phyloP scores from a whole-genome alignment of 805 yeast species.

The Vanderwaltozyma verrucispora region DNA sequence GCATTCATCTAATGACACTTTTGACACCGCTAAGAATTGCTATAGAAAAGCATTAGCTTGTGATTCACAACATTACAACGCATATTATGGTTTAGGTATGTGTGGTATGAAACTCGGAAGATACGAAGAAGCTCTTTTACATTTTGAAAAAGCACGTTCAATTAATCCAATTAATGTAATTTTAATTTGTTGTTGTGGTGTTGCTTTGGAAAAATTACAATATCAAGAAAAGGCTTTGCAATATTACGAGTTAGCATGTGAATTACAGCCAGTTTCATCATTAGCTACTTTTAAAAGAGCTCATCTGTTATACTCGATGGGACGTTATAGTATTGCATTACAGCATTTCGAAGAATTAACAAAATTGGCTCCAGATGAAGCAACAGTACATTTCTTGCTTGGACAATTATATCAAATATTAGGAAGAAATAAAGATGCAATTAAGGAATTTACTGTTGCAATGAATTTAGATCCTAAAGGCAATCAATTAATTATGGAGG shows the following conservation, averaged over 20 bases:
- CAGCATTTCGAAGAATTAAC: constrained; percentile 62
- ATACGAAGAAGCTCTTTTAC: constrained; percentile 70
- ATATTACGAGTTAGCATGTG: constrained; percentile 75
- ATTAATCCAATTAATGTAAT: constrained; percentile 89
- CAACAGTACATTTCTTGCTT: constrained; percentile 79
- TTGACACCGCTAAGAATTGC: constrained; percentile 76
- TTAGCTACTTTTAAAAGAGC: constrained; percentile 85
- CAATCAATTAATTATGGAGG: constrained; percentile 72
- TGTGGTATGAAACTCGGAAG: constrained; percentile 82
- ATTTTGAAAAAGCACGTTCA: constrained; percentile 75
- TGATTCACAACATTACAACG: constrained; percentile 83
- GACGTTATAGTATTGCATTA: constrained; percentile 61
- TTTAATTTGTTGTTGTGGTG: constrained; percentile 85
- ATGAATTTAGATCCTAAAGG: constrained; percentile 90
- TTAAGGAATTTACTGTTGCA: constrained; percentile 80
- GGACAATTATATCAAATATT: constrained; percentile 79
- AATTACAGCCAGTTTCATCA: constrained; percentile 76
- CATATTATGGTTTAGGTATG: constrained; percentile 94
- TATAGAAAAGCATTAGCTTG: constrained; percentile 69
- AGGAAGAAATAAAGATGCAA: constrained; percentile 65
- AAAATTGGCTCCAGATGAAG: constrained; percentile 85
- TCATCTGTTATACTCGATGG: constrained; percentile 62
- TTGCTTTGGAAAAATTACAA: constrained; percentile 73
- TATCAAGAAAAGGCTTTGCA: constrained; percentile 61
- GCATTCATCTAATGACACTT: constrained; percentile 75